Base-by-base conservation (phyloP, 169 alveolate species). In the Cryptosporidium canis region DNA sequence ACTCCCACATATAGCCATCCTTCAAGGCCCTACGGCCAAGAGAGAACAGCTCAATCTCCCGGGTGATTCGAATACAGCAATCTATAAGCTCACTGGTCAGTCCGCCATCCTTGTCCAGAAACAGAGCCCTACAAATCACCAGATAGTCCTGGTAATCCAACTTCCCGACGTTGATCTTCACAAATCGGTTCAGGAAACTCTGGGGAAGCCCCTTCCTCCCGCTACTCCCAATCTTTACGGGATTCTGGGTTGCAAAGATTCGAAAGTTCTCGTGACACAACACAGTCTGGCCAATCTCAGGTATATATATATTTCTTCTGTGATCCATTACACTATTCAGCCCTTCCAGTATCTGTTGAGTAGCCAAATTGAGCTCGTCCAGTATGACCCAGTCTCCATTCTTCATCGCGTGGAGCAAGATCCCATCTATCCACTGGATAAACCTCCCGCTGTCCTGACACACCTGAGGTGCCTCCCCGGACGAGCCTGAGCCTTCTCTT, bases 281-380 rank as follows among this genome's bases (percentile, higher is more conserved):
- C 21, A 98, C 96, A 35, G 95, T 96, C 66, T 94, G 94, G 64
- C 98, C 98, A 67, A 96, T 90, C 93, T 97, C 99, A 0, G 99
- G 99, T 31, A 99, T 96, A 90, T 94, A 98, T 44, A 98, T 95
- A 66, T 97, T 96, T 71, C 98, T 95, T 71, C 99, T 95, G 83
- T 98, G 99, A 92, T 99, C 99, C 87, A 98, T 92, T 44, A 99
- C 92, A 7, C 99, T 97, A 91, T 99, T 99, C 55, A 98, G 92
- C 9, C 99, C 99, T 93, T 99, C 99, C 63, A 99, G 91, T 11
- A 98, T 98, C 90, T 97, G 98, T 94, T 98, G 99, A 24, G 98
- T 95, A 11, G 99, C 99, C 82, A 99, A 92, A 83, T 99, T 99
- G 83, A 99, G 95, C 94, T 99, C 99, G 83, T 99, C 99, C 29